Evolutionary conservation across 2,329 filamentous ascomycete genomes (phyloP), one percentile per base, ranked within the genome.

Genomic region (Dactylellina leptospora): DNA sequence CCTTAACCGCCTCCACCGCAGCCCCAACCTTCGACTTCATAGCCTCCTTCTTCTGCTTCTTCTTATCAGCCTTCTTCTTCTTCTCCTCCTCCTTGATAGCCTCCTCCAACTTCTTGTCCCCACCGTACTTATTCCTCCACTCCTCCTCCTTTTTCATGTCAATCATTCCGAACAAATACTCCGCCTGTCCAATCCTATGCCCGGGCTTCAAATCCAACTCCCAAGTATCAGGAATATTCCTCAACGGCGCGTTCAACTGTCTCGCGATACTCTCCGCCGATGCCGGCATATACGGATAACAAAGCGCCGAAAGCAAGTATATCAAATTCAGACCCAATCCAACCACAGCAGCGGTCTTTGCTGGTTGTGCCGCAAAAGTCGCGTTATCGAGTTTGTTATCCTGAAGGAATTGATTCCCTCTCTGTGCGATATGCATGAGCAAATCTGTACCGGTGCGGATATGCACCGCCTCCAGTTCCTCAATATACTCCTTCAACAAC

Each of bases 251-350:
- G 68, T 89, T 86, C 25, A 97, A 85, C 82, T 97, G 93, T 74
- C 85, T 81, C 75, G 91, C 86, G 76, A 97, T 96, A 28, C 87
- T 86, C 70, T 84, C 84, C 2, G 90, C 84, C 6, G 90, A 93
- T n/a, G 85, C 85, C 40, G 92, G 92, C 84, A 97, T 91, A 81
- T 93, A 97, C 0, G 93, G 93, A 56, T 87, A 86, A 63, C 93
- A 85, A 44, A 96, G 82, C 59, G 87, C 88, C 20, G 92, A 90
- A 50, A 96, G 84, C 28, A 97, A 87, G 78, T 93, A 87, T 59
- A 93, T 87, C 74, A 93, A 86, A 81, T 96, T 96, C 71, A 96
- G 83, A 0, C 89, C 91, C n/a, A 92, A 83, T 61, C 91, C 90
- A 59, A 96, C 85, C n/a, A 87, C 84, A 4, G 83, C 82, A 33